Evolutionary conservation across 768 basidiomycete genomes (phyloP).

Genomic region (Strobilomyces confusus): DNA sequence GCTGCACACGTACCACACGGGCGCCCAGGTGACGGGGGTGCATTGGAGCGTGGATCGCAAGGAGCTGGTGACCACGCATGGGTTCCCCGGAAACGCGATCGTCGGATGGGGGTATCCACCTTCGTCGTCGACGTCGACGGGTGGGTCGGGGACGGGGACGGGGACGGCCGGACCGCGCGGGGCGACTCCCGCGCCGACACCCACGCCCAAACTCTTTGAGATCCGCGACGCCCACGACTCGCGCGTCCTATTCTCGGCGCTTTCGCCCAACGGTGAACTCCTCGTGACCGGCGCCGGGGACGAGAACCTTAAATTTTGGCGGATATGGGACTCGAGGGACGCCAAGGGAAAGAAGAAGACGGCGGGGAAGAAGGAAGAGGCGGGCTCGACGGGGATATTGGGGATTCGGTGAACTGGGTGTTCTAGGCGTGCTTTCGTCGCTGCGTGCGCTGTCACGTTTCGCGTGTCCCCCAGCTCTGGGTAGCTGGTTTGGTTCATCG

Average conservation of each 20-base stretch:
- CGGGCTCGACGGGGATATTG: constrained; percentile 31
- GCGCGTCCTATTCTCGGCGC: constrained; percentile 78
- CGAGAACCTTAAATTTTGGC: constrained; percentile 97
- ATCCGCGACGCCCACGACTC: constrained; percentile 93
- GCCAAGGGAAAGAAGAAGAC: constrained; percentile 31
- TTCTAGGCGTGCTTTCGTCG: not conserved
- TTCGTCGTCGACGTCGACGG: constrained; percentile 35
- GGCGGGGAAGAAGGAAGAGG: constrained; percentile 33
- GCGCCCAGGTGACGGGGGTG: constrained; percentile 89
- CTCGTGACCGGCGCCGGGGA: constrained; percentile 92
- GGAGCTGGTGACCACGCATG: constrained; percentile 90
- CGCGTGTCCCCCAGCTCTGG: not conserved
- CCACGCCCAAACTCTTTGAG: constrained; percentile 32
- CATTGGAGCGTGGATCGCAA: constrained; percentile 85
- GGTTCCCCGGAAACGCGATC: constrained; percentile 84
- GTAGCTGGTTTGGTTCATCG: not conserved
- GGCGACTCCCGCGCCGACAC: constrained; percentile 14
- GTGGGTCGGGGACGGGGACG: constrained; percentile 24
- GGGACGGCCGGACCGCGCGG: constrained; percentile 10
- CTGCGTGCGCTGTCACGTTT: not conserved
- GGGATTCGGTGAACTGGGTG: constrained; percentile 30
- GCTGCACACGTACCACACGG: constrained; percentile 79
- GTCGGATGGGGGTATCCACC: constrained; percentile 82
- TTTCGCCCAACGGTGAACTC: constrained; percentile 87
- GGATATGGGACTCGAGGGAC: constrained; percentile 66